These are phyloP conservation scores for Cytospora piceae DNA, from an alignment of 2,329 filamentous ascomycete species.

Conservation along the genomic window DNA sequence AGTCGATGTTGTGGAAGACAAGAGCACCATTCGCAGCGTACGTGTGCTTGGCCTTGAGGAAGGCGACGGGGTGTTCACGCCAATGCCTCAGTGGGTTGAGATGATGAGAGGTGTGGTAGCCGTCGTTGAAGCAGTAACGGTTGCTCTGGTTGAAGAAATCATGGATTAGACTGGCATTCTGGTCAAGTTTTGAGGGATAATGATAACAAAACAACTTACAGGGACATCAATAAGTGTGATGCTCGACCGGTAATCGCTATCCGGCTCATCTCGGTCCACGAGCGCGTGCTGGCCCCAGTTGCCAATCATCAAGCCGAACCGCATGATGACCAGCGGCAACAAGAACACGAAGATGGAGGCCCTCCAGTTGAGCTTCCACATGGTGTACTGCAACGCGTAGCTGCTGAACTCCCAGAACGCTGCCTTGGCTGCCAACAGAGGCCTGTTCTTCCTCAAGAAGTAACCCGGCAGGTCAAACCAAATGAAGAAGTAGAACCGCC, in stretches of 20 bases:
- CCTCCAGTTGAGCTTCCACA: slow-evolving; percentile 54
- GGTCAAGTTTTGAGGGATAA: not conserved
- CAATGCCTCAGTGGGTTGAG: slow-evolving; percentile 79
- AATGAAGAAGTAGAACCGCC: slow-evolving; percentile 72
- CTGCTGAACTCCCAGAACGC: slow-evolving; percentile 64
- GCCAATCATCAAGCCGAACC: slow-evolving; percentile 76
- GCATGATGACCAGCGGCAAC: slow-evolving; percentile 67
- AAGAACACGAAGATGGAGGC: slow-evolving; percentile 69
- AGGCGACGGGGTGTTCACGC: slow-evolving; percentile 77
- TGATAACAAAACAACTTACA: slow-evolving; percentile 53
- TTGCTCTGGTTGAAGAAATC: slow-evolving; percentile 61
- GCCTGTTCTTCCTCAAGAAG: slow-evolving; percentile 68
- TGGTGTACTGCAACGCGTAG: slow-evolving; percentile 55
- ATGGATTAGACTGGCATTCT: not conserved
- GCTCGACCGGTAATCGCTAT: slow-evolving; percentile 78
- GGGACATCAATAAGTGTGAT: slow-evolving; percentile 79
- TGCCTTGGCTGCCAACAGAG: slow-evolving; percentile 55
- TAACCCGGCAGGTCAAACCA: slow-evolving; percentile 78
- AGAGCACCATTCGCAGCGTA: slow-evolving; percentile 71
- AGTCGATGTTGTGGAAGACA: slow-evolving; percentile 82
- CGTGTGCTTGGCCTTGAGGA: slow-evolving; percentile 68
- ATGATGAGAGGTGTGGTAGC: slow-evolving; percentile 81
- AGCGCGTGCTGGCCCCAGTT: slow-evolving; percentile 87
- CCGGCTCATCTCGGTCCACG: slow-evolving; percentile 73
- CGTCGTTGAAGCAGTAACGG: slow-evolving; percentile 81